Percentiles rank a stretch among this genome's conserved stretches.
Conservation (phyloP, 2,329 filamentous ascomycete species). For the Ascochyta pisi region DNA sequence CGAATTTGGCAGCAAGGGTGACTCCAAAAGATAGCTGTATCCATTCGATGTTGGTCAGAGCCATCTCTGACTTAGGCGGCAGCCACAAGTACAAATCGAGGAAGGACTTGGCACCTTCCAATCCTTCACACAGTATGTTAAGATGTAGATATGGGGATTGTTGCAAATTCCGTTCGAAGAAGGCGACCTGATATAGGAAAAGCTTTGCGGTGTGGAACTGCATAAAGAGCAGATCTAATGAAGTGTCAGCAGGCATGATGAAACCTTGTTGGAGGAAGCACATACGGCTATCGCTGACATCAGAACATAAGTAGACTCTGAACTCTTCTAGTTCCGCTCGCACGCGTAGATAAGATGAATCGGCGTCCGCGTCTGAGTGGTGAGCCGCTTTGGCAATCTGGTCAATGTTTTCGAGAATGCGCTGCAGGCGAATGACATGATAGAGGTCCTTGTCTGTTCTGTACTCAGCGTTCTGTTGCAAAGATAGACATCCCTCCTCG, state of each 20-base stretch:
- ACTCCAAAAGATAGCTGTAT: constrained; percentile 49
- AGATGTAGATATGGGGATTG: constrained; percentile 36
- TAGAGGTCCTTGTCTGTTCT: constrained; percentile 47
- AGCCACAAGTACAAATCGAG: constrained; percentile 47
- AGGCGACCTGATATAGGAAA: constrained; percentile 50
- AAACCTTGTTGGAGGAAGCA: not conserved
- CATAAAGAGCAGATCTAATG: constrained; percentile 47
- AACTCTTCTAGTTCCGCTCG: constrained; percentile 46
- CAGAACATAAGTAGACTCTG: constrained; percentile 35
- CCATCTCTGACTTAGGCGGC: constrained; percentile 44
- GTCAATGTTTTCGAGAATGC: constrained; percentile 50
- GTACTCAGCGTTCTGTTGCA: constrained; percentile 42
- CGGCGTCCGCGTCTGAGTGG: constrained; percentile 31
- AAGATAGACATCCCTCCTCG: constrained; percentile 48
- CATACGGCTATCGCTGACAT: constrained; percentile 41
- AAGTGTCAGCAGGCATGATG: constrained; percentile 1
- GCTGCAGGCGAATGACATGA: constrained; percentile 48
- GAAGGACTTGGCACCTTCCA: constrained; percentile 38
- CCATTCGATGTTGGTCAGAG: constrained; percentile 51
- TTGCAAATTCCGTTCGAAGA: constrained; percentile 42
- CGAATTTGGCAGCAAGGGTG: constrained; percentile 40
- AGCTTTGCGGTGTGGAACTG: constrained; percentile 51
- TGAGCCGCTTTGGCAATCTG: constrained; percentile 24
- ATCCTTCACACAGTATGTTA: constrained; percentile 29
- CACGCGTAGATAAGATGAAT: constrained; percentile 40